These are phyloP conservation scores for Zygoascus meyerae DNA, from an alignment of 1,139 yeast genomes.

Conservation along the genomic window DNA sequence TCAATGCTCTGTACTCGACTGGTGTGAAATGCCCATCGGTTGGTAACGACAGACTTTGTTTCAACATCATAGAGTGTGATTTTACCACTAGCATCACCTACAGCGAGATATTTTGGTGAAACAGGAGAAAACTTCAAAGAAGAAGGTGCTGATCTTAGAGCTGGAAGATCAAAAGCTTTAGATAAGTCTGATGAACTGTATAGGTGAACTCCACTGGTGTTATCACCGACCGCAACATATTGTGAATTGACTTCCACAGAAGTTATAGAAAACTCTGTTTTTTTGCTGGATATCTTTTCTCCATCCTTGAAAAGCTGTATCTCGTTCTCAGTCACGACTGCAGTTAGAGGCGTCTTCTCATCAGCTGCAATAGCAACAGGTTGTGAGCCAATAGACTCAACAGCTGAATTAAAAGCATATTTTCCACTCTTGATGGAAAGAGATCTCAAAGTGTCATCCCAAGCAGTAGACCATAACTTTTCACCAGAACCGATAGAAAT, in stretches of 20 bases:
- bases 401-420: slow-evolving; percentile 27
- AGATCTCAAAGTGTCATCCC: slow-evolving; percentile 78
- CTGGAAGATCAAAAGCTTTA: slow-evolving; percentile 33
- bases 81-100: slow-evolving; percentile 84
- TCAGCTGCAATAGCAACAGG: slow-evolving; percentile 51
- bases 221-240: slow-evolving; percentile 29
- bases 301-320: slow-evolving; percentile 36
- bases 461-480: slow-evolving; percentile 54
- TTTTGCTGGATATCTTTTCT: slow-evolving; percentile 18
- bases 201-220: slow-evolving; percentile 20
- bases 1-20: slow-evolving; percentile 68
- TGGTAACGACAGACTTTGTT: slow-evolving; percentile 59
- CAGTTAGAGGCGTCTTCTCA: slow-evolving; percentile 21
- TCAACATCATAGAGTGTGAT: slow-evolving; percentile 58
- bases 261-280: slow-evolving; percentile 13
- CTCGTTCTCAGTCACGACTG: slow-evolving; percentile 47
- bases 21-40: slow-evolving; percentile 95
- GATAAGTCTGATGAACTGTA: slow-evolving; percentile 16
- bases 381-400: slow-evolving; percentile 46
- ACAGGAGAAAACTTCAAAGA: slow-evolving; percentile 61
- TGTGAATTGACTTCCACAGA: slow-evolving; percentile 30
- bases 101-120: slow-evolving; percentile 62
- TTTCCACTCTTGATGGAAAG: slow-evolving; percentile 30
- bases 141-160: slow-evolving; percentile 59
- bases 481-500: slow-evolving; percentile 32